Evolutionary conservation across 2,329 filamentous ascomycete genomes (phyloP), one percentile per base, ranked within the genome.

Genomic region (Penicillium corylophilum): DNA sequence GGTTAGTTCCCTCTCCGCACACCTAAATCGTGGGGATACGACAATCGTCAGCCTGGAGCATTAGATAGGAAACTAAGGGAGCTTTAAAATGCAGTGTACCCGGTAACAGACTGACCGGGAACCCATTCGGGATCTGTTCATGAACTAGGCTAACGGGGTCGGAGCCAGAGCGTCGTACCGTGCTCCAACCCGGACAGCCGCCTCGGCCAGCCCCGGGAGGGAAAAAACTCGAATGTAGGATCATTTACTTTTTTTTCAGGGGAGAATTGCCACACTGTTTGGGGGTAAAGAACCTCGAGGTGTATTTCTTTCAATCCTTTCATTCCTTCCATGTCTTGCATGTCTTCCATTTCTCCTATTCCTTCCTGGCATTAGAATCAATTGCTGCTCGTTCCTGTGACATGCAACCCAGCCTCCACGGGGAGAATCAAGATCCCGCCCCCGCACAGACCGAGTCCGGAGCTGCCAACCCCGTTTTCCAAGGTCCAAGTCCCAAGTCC

Each of bases 401-500:
- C 7, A 16, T n/a, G 12, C n/a, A 16, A 13, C 15, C 46, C 46
- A 49, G 46, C 46, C 53, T 35, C 50, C 46, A 38, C 16, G 35
- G 41, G 40, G 31, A 41, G 40, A 31, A 52, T 33, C 24, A 29
- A 9, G 49, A 48, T 33, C 44, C 53, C 42, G 46, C 48, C 59
- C 59, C 60, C 60, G 59, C 60, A 60, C 60, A 62, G 60, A 63
- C 60, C 59, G 60, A 60, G 55, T 50, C 46, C 50, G 43, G 55
- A 59, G 56, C 50, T 57, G 51, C 42, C 48, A 46, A 23, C 33
- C 50, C 48, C 47, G 35, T 20, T 10, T 38, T 10, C 39, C 23
- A 26, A 15, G 13, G 22, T n/a, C n/a, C 13, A 7, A 24, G 39
- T 57, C 45, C n/a, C 13, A 7, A 24, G 39, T 57, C 45, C 46